Evolutionary conservation across 805 yeast genomes (phyloP), one percentile per base, ranked within the genome.

Genomic region (Teunomyces gatunensis): DNA sequence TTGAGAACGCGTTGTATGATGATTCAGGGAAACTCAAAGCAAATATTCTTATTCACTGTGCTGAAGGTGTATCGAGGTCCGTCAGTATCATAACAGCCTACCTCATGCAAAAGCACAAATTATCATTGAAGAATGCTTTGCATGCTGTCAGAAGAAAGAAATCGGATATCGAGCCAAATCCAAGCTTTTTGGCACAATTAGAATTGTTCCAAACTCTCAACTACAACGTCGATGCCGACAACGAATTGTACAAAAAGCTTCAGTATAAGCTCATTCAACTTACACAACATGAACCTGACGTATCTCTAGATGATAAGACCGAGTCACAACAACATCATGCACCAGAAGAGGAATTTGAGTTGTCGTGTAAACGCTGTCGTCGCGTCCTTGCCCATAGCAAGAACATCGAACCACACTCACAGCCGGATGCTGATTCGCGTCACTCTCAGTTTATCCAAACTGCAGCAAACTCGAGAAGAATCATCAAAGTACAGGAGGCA

Each of bases 351-450:
- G 58, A 65, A 3, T 64, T 66, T 21, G 73, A 73, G 29, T 64
- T 89, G 34, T 74, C 96, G 48, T 92, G 99, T 69, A 88, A 85
- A 55, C 81, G 82, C 61, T 92, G 99, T 69, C 79, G 97, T 54
- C 78, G 80, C 28, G 69, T 73, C 13, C 69, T 92, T 21, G 96
- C 96, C 0, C 64, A 75, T 15, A 79, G 87, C 1, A 64, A 77
- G 2, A 79, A 85, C 13, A 77, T 86, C 47, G 79, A 87, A 27
- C 63, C 71, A 18, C 96, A 91, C 65, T 73, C 70, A 2, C 83
- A 84, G 15, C 91, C 96, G 15, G 80, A 75, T 27, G 76, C 75
- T 33, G 80, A 77, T 27, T 83, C 88, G 2, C 76, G 80, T 36
- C 90, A 87, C 61, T 72, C 85, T 6, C 80, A 75, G 51, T 87